phyloP scores from a whole-genome alignment of 352 stramenopile genomes.

The Pseudoperonospora humuli region DNA sequence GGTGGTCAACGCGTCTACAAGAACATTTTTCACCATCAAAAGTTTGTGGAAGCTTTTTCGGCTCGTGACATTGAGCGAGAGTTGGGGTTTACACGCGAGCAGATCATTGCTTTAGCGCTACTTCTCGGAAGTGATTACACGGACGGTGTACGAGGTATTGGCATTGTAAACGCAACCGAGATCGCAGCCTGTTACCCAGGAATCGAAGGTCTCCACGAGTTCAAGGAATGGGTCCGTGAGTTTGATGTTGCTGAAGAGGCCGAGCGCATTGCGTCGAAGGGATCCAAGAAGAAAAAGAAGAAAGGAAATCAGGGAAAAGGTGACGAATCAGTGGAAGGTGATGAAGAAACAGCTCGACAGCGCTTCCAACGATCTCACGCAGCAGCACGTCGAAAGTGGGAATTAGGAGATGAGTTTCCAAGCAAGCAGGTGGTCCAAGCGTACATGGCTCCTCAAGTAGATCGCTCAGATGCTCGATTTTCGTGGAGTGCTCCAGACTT shows the following conservation, averaged over 20 bases:
- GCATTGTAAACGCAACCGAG: slow-evolving; percentile 78
- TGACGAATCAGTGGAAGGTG: slow-evolving; percentile 20
- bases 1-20: slow-evolving; percentile 94
- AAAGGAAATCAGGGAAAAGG: slow-evolving; percentile 23
- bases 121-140: slow-evolving; percentile 96
- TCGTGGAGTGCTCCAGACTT: slow-evolving; percentile 90
- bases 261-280: slow-evolving; percentile 18
- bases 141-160: slow-evolving; percentile 69
- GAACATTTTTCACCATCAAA: slow-evolving; percentile 99
- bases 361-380: slow-evolving; percentile 91
- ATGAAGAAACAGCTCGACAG: slow-evolving; percentile 36
- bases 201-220: slow-evolving; percentile 83
- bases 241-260: slow-evolving; percentile 60
- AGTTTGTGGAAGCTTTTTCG: slow-evolving; percentile 98
- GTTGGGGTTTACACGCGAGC: slow-evolving; percentile 87
- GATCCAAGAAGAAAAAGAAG: slow-evolving; percentile 42
- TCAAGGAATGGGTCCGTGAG: slow-evolving; percentile 61
- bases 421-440: slow-evolving; percentile 88
- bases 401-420: slow-evolving; percentile 90
- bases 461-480: slow-evolving; percentile 81
- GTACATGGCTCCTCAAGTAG: slow-evolving; percentile 89
- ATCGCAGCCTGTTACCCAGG: slow-evolving; percentile 74
- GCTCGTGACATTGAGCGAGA: slow-evolving; percentile 89
- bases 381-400: slow-evolving; percentile 86
- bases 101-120: slow-evolving; percentile 88